Conservation (phyloP, 1,284 basidiomycete species). For the Ganoderma lucidum region DNA sequence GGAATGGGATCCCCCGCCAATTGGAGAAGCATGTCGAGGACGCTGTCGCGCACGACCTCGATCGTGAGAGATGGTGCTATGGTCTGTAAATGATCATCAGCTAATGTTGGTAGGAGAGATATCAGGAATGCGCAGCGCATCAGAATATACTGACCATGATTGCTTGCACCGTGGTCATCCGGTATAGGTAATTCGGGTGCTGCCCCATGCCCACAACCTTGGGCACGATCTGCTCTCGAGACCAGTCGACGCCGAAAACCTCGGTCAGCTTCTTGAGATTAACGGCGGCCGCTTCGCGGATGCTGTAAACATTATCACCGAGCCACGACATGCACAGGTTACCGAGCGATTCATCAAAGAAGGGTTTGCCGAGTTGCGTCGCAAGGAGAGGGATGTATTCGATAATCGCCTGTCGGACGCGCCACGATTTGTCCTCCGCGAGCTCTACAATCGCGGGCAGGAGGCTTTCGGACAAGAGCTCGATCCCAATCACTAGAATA, state of each 20-base stretch:
- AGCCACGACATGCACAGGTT: constrained; percentile 99
- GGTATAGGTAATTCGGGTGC: constrained; percentile 97
- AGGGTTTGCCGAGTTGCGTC: constrained; percentile 94
- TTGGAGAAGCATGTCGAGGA: constrained; percentile 87
- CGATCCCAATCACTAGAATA: constrained; percentile 91
- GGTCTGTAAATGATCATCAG: constrained; percentile 61
- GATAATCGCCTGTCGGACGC: constrained; percentile 99
- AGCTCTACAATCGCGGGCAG: constrained; percentile 98
- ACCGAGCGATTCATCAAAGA: constrained; percentile 98
- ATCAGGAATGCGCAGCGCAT: constrained; percentile 18
- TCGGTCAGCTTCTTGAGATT: constrained; percentile 98
- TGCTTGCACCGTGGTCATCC: constrained; percentile 99
- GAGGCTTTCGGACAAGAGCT: constrained; percentile 93
- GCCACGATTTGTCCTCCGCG: constrained; percentile 99
- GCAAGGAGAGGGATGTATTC: constrained; percentile 97
- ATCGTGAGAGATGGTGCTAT: constrained; percentile 94
- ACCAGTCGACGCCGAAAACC: constrained; percentile 99
- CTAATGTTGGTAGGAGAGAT: constrained; percentile 21
- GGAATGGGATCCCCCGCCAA: constrained; percentile 95
- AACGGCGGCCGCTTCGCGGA: constrained; percentile 96
- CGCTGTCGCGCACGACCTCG: constrained; percentile 86
- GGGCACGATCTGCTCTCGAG: constrained; percentile 92
- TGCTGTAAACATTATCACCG: constrained; percentile 98
- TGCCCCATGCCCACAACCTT: constrained; percentile 98
- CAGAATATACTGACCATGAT: constrained; percentile 78